Evolutionary conservation across 2,329 filamentous ascomycete species (phyloP), one percentile per base, ranked within the genome.

Genomic region (Aspergillus luchuensis): DNA sequence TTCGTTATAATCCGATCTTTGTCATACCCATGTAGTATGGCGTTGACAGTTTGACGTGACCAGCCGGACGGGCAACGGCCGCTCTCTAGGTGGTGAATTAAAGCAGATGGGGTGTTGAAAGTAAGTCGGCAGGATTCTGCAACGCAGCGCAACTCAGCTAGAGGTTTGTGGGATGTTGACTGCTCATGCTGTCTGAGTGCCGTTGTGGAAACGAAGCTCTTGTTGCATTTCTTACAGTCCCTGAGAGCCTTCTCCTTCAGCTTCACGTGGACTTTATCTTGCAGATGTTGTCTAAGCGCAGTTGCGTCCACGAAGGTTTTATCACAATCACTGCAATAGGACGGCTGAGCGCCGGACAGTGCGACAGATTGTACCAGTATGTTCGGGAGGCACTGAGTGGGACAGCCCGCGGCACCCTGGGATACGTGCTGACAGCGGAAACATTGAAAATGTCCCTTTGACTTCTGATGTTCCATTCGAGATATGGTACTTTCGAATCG

Each of bases 71-170:
- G 15, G 19, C 50, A 53, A 21, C 50, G 28, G 21, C 50, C 50
- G 19, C 50, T 53, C 28, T 53, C 50, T 13, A 53, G n/a, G 33
- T 53, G 50, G 28, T 53, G 50, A 33, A 53, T 33, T 4, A 53
- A 28, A 53, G 50, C 50, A 15, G 50, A 53, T 17, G 50, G 50
- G n/a, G 13, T n/a, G 28, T 53, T 53, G 50, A 53, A 53, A 15
- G 23, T 53, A n/a, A 39, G 15, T 33, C 15, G 50, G 50, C 50
- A 53, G 28, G 11, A n/a, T 36, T 21, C 19, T 2, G 28, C 19
- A 17, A 53, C 23, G 19, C 50, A 53, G 33, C 13, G 11, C 23
- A 53, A 21, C 2, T 53, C 19, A 15, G 50, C 50, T 15, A 53
- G 50, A 21, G 50, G 50, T 21, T n/a, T 33, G 19, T 53, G 50